Base-by-base conservation (phyloP, 2,329 filamentous ascomycete species). In the Huntiella bhutanensis region DNA sequence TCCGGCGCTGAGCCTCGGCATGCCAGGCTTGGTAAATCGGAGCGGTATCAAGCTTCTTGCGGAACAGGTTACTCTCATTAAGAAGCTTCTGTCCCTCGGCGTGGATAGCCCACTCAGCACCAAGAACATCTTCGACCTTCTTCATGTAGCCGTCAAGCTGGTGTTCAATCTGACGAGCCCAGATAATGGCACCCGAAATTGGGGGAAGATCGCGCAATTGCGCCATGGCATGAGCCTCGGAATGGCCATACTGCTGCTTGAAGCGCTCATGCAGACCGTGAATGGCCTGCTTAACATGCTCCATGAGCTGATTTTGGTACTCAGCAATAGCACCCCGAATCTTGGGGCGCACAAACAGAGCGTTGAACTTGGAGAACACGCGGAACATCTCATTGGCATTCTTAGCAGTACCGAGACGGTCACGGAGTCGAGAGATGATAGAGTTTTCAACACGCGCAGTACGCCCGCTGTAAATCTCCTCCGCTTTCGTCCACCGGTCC, bases 311-410 rank as follows among this genome's bases (percentile, higher is more conserved):
- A 4, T 88, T 91, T 62, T 99, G 91, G 59, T 98, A 98, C 64
- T 98, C 88, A 38, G 86, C 83, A 57, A 98, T 98, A 47, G 91
- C 92, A 54, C 92, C 87, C 53, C 91, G 80, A 64, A 99, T 96
- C 70, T 98, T 98, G n/a, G 91, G 91, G 50, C 91, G 78, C 48
- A 99, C 88, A 55, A 99, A 93, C 28, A 99, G 77, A 2, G 91
- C 91, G 59, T 99, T 99, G 73, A 99, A 99, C 60, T 96, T 96
- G 45, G 91, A 96, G 61, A 98, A 98, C 51, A 99, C 91, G 46
- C 92, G 82, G 62, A 99, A 99, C 91, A 98, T 99, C 63, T 98
- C 92, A 58, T 93, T 96, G 36, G 91, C 91, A 51, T 86, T 94
- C 69, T 93, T 95, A 10, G 91, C 88, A 5, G 86, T 94, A 11